These are phyloP conservation scores for Neurospora sublineolata DNA, from an alignment of 495 filamentous ascomycete species.

Conservation along the genomic window DNA sequence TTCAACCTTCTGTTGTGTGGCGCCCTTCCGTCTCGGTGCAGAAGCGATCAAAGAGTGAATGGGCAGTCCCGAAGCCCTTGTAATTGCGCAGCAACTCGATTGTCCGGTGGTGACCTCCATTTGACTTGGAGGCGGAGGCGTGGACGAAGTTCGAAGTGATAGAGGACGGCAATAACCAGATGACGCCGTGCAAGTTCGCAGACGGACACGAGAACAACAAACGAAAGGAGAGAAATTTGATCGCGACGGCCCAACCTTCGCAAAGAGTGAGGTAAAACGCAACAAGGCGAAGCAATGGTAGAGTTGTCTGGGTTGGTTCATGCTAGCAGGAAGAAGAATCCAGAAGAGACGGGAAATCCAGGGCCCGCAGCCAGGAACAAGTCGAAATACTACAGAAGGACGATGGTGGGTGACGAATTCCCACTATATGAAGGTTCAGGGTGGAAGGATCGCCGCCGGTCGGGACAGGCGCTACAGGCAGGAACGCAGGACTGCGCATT, in stretches of 20 bases:
- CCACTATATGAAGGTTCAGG: background rate
- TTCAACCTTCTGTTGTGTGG: background rate
- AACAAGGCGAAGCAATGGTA: background rate
- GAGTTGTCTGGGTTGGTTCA: background rate
- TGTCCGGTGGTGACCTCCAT: background rate
- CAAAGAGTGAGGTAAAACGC: background rate
- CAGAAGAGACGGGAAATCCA: background rate
- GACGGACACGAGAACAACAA: no score
- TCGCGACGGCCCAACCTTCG: background rate
- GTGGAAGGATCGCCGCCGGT: background rate
- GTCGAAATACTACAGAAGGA: background rate
- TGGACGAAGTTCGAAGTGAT: background rate
- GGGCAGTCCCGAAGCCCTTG: background rate
- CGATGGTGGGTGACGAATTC: background rate
- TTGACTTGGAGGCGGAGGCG: background rate
- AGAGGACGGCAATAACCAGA: background rate
- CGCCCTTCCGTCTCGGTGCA: background rate
- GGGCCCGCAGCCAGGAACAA: background rate
- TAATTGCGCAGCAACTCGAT: background rate
- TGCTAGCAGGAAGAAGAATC: background rate
- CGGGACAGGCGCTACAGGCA: background rate
- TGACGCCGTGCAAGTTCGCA: no score
- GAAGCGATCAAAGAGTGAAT: background rate
- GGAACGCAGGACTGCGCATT: background rate
- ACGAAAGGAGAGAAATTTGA: no score